A percentile compares a stretch with the other conserved stretches of the same genome.
phyloP scores from a whole-genome alignment of 768 basidiomycete genomes.

The Boletus coccyginus region DNA sequence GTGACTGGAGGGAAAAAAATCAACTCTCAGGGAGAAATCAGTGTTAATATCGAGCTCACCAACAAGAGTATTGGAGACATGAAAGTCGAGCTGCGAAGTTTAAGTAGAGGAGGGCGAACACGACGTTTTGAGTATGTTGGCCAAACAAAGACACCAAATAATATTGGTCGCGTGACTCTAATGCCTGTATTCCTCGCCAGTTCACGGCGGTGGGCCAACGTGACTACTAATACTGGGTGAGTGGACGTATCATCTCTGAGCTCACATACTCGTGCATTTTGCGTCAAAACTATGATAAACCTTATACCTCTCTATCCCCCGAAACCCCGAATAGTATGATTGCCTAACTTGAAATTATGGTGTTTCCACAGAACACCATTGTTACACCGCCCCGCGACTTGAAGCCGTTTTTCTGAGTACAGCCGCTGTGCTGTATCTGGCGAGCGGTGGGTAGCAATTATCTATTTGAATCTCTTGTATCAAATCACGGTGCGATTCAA shows the following conservation, averaged over 20 bases:
- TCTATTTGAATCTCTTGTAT: background rate
- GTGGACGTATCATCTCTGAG: background rate
- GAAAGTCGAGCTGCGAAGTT: background rate
- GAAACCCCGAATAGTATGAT: background rate
- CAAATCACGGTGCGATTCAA: background rate
- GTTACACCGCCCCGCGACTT: background rate
- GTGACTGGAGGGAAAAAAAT: background rate
- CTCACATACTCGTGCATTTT: background rate
- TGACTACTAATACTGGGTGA: too few species aligned
- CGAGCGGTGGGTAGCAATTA: background rate
- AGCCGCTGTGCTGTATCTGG: background rate
- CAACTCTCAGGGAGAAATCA: background rate
- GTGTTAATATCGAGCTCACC: constrained; percentile 1
- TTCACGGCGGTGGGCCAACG: too few species aligned
- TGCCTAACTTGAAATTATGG: background rate
- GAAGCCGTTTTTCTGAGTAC: background rate
- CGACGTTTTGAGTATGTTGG: background rate
- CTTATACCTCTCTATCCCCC: background rate
- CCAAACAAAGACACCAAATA: constrained; percentile 12
- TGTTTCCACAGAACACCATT: background rate
- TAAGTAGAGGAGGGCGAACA: background rate
- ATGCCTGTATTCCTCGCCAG: too few species aligned
- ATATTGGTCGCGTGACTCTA: background rate
- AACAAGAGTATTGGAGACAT: background rate
- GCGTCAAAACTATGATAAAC: background rate